A percentile compares a stretch with the other conserved stretches of the same genome.
Conservation (phyloP, 1,139 yeast genomes). For the Debaryomyces psychrophilus region DNA sequence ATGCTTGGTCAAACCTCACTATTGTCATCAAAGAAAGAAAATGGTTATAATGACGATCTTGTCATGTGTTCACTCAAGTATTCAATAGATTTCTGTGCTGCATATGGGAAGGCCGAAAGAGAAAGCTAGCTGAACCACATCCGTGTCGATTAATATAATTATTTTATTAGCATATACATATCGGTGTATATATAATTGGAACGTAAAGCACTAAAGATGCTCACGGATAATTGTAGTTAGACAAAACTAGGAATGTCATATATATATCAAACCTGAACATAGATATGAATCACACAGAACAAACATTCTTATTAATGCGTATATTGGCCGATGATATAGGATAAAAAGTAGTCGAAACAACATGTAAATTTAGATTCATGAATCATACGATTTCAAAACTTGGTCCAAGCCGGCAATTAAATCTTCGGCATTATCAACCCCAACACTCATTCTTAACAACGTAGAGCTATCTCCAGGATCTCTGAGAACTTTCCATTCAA, state of each 20-base stretch:
- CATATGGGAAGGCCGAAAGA: constrained; percentile 12
- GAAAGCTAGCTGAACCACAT: not conserved
- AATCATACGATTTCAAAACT: constrained; percentile 15
- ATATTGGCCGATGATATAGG: too few species aligned
- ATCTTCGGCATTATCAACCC: constrained; percentile 75
- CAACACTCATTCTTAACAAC: constrained; percentile 74
- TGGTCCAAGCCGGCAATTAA: constrained; percentile 61
- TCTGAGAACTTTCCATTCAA: constrained; percentile 87
- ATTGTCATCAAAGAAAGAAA: not conserved
- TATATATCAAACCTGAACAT: not conserved
- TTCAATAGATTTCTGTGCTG: constrained; percentile 21
- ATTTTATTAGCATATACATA: not conserved
- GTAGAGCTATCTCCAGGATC: constrained; percentile 59
- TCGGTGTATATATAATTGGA: too few species aligned
- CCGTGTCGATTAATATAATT: not conserved
- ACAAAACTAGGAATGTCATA: not conserved
- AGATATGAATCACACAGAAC: too few species aligned
- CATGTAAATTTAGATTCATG: not conserved
- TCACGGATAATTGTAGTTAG: not conserved
- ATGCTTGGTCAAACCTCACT: constrained; percentile 8
- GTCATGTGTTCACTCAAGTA: constrained; percentile 24
- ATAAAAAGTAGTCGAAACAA: not conserved
- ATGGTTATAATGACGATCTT: constrained; percentile 24
- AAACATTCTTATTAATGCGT: too few species aligned
- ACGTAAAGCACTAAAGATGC: too few species aligned